Evolutionary conservation across 108 stramenopile genomes (phyloP).

Genomic region (Cyclostephanos tholiformis): DNA sequence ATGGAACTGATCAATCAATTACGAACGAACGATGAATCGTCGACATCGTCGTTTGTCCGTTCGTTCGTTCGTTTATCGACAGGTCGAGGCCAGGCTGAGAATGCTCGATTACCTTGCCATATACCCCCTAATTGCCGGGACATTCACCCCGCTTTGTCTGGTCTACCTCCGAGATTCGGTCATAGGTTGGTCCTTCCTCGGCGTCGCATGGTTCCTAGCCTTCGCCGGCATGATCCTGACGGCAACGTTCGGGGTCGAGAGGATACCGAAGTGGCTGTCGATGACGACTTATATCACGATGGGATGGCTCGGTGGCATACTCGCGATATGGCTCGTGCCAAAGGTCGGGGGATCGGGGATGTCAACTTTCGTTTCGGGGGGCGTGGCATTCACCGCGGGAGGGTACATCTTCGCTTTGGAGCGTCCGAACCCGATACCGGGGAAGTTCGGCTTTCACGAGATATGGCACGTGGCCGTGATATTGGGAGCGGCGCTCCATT

Average conservation of each 20-base stretch:
- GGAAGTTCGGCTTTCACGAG: conserved; percentile 84
- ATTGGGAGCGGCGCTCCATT: conserved; percentile 67
- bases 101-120: conserved; percentile 81
- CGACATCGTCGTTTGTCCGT: neutral
- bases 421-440: conserved; percentile 65
- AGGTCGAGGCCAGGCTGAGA: conserved; percentile 62
- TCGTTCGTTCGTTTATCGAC: neutral
- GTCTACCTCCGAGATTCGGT: conserved; percentile 62
- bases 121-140: conserved; percentile 81
- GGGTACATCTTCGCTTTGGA: conserved; percentile 68
- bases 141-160: conserved; percentile 84
- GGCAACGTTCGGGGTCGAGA: conserved; percentile 40
- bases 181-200: conserved; percentile 79
- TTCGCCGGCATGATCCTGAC: conserved; percentile 68
- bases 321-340: conserved; percentile 60
- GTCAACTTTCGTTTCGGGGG: conserved; percentile 56
- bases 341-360: conserved; percentile 54
- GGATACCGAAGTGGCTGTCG: conserved; percentile 74
- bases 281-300: conserved; percentile 86
- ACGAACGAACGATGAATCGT: too few species aligned
- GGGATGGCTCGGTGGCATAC: conserved; percentile 76
- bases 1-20: too few species aligned
- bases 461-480: conserved; percentile 81
- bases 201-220: conserved; percentile 71
- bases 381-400: conserved; percentile 67